These are phyloP conservation scores for Peniophora sp. DNA, from an alignment of 1,284 basidiomycete species.

Conservation along the genomic window DNA sequence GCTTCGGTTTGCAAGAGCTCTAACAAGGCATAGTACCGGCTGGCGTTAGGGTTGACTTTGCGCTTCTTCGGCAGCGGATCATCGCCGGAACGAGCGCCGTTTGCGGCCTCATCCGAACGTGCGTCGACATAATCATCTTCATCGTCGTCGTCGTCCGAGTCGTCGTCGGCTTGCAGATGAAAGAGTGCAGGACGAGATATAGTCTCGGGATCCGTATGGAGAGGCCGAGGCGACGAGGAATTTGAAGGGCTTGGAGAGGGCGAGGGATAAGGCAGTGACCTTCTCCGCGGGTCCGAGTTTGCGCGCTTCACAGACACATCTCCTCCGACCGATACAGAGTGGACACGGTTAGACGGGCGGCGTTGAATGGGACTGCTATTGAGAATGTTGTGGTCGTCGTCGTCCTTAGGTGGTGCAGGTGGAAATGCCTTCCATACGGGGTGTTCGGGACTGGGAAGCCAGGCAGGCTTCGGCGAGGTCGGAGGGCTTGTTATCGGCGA, in stretches of 20 bases:
- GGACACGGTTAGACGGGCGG: too few relatives aligned
- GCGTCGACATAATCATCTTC: background rate
- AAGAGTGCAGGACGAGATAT: background rate
- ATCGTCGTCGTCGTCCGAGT: constrained; percentile 4
- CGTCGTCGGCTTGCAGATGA: constrained; percentile 2
- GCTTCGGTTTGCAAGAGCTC: constrained; percentile 83
- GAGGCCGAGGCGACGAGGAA: background rate
- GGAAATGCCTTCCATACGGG: too few relatives aligned
- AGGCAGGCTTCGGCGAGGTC: too few relatives aligned
- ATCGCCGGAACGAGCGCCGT: background rate
- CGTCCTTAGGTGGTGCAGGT: too few relatives aligned
- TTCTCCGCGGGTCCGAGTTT: too few relatives aligned
- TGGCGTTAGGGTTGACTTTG: constrained; percentile 11
- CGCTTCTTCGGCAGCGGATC: background rate
- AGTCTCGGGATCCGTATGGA: background rate
- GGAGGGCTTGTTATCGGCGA: too few relatives aligned
- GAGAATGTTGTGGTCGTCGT: too few relatives aligned
- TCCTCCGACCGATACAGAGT: too few relatives aligned
- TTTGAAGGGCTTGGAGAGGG: background rate
- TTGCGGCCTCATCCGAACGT: background rate
- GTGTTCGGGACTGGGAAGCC: too few relatives aligned
- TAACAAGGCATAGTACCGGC: constrained; percentile 60
- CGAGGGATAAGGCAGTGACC: background rate
- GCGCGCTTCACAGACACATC: too few relatives aligned
- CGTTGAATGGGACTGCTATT: too few relatives aligned